A percentile compares a stretch with the other conserved stretches of the same genome.
Conservation (phyloP, 1,284 basidiomycete species). For the Fomitopsis palustris region DNA sequence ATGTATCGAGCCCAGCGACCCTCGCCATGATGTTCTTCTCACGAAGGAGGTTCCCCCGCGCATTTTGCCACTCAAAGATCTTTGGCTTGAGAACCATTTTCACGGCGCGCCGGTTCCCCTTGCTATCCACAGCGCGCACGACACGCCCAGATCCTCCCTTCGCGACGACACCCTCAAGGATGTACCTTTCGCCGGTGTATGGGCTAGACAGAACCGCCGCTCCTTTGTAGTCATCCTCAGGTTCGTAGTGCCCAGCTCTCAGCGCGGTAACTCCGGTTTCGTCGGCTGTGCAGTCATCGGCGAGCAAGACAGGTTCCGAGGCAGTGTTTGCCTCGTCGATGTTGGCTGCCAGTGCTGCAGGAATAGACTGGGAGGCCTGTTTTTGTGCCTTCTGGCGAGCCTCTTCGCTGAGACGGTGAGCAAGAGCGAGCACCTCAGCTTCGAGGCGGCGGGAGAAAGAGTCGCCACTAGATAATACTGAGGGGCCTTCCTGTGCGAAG, state of each 20-base stretch:
- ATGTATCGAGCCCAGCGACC: background rate
- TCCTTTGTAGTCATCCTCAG: background rate
- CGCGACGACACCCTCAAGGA: background rate
- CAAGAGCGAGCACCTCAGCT: too few species aligned
- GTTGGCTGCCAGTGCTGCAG: too few species aligned
- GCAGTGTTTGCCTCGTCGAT: too few species aligned
- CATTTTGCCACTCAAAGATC: background rate
- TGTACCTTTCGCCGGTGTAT: background rate
- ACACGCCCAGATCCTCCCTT: background rate
- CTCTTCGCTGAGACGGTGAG: too few species aligned
- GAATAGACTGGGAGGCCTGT: too few species aligned
- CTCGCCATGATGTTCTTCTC: background rate
- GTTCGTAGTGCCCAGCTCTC: background rate
- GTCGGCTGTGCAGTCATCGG: too few species aligned
- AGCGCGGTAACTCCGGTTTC: too few species aligned
- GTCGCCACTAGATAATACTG: too few species aligned
- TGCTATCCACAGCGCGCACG: background rate
- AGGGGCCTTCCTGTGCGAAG: too few species aligned
- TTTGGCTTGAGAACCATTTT: background rate
- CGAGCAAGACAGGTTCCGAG: too few species aligned
- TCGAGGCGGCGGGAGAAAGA: too few species aligned
- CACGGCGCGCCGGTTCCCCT: background rate
- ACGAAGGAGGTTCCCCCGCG: background rate
- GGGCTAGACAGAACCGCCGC: background rate
- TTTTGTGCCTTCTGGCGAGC: too few species aligned